Conservation (phyloP, 345 rosid genomes). For the Eucalyptus victrix region DNA sequence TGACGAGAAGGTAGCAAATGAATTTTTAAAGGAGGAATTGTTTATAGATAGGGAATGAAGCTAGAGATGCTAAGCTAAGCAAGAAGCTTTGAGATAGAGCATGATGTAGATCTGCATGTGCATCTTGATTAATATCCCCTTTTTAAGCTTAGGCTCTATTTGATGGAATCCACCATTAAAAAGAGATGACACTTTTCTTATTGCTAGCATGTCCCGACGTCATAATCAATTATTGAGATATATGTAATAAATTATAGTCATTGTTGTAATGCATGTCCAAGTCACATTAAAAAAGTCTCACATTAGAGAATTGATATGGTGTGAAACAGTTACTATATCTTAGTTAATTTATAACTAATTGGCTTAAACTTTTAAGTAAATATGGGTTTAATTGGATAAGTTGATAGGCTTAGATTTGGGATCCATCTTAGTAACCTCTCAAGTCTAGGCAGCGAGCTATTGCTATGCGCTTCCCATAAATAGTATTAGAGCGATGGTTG, state of each 20-base stretch:
- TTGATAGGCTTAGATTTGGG: not conserved
- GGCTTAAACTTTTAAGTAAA: not conserved
- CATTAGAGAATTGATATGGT: not conserved
- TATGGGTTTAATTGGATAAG: not conserved
- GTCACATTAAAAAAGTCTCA: not conserved
- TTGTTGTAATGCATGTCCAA: not conserved
- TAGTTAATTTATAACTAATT: not conserved
- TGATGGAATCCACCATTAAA: not conserved
- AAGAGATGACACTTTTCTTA: not conserved
- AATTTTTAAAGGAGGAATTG: not conserved
- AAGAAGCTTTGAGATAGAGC: not conserved
- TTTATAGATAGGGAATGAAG: not conserved
- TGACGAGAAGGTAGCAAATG: not conserved
- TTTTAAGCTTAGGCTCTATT: not conserved
- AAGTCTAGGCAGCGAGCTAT: not conserved
- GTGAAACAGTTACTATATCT: not conserved
- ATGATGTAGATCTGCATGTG: not conserved
- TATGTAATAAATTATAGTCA: not conserved
- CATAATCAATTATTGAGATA: not conserved
- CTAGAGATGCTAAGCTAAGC: not conserved
- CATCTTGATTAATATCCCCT: not conserved
- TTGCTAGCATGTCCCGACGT: not conserved
- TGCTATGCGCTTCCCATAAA: not conserved
- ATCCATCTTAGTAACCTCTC: not conserved
- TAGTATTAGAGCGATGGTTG: not conserved